phyloP scores from a whole-genome alignment of 2,329 filamentous ascomycete genomes.

The Trematosphaeria pertusa region DNA sequence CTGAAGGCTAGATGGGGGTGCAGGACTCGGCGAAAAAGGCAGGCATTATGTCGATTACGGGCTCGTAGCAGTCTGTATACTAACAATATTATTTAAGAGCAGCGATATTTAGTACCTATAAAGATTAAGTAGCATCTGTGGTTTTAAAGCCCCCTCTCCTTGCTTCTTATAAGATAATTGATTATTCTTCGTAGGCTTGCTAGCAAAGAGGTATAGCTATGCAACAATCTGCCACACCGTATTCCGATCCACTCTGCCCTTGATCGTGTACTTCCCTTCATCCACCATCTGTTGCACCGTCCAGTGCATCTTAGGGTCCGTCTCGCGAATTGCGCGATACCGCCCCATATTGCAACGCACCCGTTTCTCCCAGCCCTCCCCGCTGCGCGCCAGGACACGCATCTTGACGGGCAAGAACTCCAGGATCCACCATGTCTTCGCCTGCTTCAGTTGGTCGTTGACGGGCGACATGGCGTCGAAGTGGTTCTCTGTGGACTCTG shows the following conservation, averaged over 20 bases:
- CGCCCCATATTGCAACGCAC: slow-evolving; percentile 49
- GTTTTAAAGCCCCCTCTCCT: no score
- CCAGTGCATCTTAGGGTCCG: slow-evolving; percentile 53
- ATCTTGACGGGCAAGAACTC: slow-evolving; percentile 55
- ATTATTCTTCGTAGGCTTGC: no score
- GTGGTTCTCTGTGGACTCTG: slow-evolving; percentile 53
- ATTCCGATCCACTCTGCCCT: slow-evolving; percentile 34
- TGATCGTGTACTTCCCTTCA: slow-evolving; percentile 45
- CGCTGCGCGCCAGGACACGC: slow-evolving; percentile 36
- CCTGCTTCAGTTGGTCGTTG: slow-evolving; percentile 50
- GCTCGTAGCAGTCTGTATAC: no score
- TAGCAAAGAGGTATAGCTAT: no score
- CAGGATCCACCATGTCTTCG: slow-evolving; percentile 53
- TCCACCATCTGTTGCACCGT: slow-evolving; percentile 49
- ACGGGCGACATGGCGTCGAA: slow-evolving; percentile 52
- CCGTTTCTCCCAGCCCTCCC: slow-evolving; percentile 48
- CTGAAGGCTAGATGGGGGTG: no score
- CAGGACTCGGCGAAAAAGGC: no score
- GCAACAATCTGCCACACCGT: slow-evolving; percentile 44
- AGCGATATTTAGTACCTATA: no score
- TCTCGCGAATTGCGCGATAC: slow-evolving; percentile 46
- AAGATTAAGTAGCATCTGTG: no score
- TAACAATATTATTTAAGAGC: no score
- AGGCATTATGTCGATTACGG: no score
- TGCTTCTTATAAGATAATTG: no score